Evolutionary conservation across 352 stramenopile genomes (phyloP).

Genomic region (Globisporangium okanoganense): DNA sequence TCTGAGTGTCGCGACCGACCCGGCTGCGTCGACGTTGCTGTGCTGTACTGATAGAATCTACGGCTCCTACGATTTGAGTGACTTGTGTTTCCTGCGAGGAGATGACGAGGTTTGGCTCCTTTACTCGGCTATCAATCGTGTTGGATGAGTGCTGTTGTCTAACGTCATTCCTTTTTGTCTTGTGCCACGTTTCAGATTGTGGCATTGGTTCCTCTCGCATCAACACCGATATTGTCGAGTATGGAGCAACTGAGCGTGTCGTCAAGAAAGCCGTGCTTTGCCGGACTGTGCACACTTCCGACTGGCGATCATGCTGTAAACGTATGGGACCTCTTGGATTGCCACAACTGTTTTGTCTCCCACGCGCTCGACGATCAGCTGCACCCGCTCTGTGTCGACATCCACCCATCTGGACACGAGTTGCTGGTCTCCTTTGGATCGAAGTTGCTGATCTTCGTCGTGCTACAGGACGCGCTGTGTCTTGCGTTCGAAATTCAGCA

Average conservation of each 20-base stretch:
- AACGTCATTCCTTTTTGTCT: neutral
- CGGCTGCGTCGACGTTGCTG: slow-evolving; percentile 42
- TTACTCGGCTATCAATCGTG: neutral
- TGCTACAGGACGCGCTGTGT: slow-evolving; percentile 58
- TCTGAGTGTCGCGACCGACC: slow-evolving; percentile 39
- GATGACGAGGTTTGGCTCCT: slow-evolving; percentile 49
- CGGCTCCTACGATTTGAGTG: slow-evolving; percentile 68
- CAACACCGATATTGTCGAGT: slow-evolving; percentile 37
- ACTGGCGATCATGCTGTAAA: slow-evolving; percentile 43
- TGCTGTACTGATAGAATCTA: slow-evolving; percentile 60
- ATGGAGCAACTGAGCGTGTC: slow-evolving; percentile 43
- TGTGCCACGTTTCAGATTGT: slow-evolving; percentile 22
- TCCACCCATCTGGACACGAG: slow-evolving; percentile 57
- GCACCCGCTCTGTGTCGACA: slow-evolving; percentile 38
- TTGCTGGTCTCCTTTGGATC: slow-evolving; percentile 43
- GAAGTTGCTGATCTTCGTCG: slow-evolving; percentile 58
- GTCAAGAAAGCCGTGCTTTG: slow-evolving; percentile 43
- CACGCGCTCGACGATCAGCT: slow-evolving; percentile 41
- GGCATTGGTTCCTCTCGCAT: slow-evolving; percentile 32
- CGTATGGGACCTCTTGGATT: slow-evolving; percentile 58
- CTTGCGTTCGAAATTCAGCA: slow-evolving; percentile 59
- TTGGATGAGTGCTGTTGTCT: neutral
- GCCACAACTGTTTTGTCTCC: slow-evolving; percentile 53
- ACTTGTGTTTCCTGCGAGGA: slow-evolving; percentile 55
- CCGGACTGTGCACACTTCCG: slow-evolving; percentile 32